phyloP scores from a whole-genome alignment of 441 rosid genomes.

The Syzygium malaccense region DNA sequence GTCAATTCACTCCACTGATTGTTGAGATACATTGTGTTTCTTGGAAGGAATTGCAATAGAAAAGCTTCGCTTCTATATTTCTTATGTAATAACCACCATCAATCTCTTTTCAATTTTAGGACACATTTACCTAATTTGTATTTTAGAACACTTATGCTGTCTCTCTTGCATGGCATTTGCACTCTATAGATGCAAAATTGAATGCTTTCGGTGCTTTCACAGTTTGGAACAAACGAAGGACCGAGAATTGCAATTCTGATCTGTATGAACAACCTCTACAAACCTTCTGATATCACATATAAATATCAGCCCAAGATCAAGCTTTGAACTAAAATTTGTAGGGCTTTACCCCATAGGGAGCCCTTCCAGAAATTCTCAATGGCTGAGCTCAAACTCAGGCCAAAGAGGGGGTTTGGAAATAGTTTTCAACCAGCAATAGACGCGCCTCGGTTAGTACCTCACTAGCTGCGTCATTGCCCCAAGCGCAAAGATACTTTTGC shows the following conservation, averaged over 20 bases:
- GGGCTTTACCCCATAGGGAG: neutral
- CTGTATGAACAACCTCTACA: too few relatives aligned
- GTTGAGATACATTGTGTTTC: neutral
- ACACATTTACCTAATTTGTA: too few relatives aligned
- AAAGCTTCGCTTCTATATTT: neutral
- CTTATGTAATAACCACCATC: neutral
- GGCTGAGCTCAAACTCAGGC: conserved; percentile 40
- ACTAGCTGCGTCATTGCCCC: conserved; percentile 98
- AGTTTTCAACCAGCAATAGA: conserved; percentile 98
- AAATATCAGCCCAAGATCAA: too few relatives aligned
- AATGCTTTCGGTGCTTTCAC: too few relatives aligned
- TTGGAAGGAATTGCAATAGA: neutral
- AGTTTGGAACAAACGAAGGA: too few relatives aligned
- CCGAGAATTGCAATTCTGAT: too few relatives aligned
- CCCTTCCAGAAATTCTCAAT: neutral
- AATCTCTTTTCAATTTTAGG: neutral
- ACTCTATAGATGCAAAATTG: conserved; percentile 63
- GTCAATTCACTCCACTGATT: neutral
- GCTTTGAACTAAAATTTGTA: too few relatives aligned
- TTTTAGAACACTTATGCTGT: conserved; percentile 34
- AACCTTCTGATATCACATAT: too few relatives aligned
- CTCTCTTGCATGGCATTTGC: conserved; percentile 51
- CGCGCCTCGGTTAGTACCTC: conserved; percentile 95
- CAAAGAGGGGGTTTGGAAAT: conserved; percentile 85
- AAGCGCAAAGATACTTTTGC: conserved; percentile 54